A percentile compares a stretch with the other conserved stretches of the same genome.
Evolutionary conservation across 805 yeast species (phyloP).

Genomic region (Blastobotrys robertii): DNA sequence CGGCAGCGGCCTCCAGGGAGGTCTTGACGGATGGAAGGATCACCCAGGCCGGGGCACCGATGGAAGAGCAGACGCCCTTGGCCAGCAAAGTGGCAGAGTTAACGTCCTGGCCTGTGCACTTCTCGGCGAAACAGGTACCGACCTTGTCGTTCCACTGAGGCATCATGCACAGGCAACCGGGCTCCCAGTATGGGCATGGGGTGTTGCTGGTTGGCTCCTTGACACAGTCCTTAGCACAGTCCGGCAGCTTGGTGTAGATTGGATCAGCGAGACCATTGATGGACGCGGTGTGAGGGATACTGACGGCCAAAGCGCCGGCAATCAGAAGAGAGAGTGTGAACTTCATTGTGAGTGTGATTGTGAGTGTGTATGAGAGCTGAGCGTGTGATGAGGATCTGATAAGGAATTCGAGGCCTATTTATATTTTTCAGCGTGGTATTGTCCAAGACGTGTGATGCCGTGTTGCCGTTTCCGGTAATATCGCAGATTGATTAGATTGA

Average conservation of each 20-base stretch:
- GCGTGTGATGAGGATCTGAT: too few relatives aligned
- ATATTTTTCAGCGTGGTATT: too few relatives aligned
- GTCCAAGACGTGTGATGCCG: too few relatives aligned
- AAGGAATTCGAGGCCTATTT: too few relatives aligned
- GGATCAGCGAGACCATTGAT: conserved; percentile 41
- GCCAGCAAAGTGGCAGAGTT: conserved; percentile 34
- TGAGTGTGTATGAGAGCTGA: too few relatives aligned
- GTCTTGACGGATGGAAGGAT: conserved; percentile 35
- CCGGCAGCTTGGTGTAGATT: conserved; percentile 30
- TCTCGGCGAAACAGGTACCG: conserved; percentile 33
- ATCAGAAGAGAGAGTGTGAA: background rate
- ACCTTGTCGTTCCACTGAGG: conserved; percentile 38
- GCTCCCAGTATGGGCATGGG: conserved; percentile 45
- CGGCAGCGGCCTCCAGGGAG: conserved; percentile 25
- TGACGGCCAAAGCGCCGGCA: conserved; percentile 5
- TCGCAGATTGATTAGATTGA: too few relatives aligned
- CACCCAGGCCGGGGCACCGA: conserved; percentile 37
- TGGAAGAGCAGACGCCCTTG: conserved; percentile 32
- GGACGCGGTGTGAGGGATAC: conserved; percentile 30
- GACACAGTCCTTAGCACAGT: conserved; percentile 33
- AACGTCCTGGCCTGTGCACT: conserved; percentile 32
- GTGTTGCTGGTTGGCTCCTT: conserved; percentile 28
- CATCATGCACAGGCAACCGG: conserved; percentile 43
- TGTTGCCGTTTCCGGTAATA: too few relatives aligned
- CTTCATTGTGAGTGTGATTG: too few relatives aligned